Evolutionary conservation across 495 filamentous ascomycete species (phyloP).

Genomic region (Penicillium coprophilum): DNA sequence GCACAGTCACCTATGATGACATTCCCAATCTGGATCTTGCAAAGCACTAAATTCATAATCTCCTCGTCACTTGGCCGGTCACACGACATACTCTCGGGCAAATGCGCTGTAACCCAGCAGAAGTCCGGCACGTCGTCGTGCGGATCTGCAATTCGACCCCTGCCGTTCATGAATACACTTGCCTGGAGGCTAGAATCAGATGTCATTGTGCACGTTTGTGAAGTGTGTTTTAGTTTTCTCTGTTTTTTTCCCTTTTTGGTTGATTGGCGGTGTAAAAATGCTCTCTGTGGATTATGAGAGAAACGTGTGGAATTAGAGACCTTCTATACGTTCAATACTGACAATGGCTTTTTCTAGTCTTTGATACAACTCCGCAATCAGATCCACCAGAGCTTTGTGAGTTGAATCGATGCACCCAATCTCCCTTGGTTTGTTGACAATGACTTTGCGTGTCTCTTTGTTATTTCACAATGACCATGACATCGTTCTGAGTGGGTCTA

Average conservation of each 20-base stretch:
- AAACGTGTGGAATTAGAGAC: neutral
- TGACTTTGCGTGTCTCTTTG: neutral
- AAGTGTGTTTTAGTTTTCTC: neutral
- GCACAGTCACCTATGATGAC: neutral
- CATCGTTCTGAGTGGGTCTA: neutral
- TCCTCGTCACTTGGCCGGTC: neutral
- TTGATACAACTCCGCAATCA: neutral
- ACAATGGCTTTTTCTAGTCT: neutral
- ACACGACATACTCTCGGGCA: neutral
- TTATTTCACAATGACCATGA: neutral
- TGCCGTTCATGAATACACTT: neutral
- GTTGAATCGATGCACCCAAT: neutral
- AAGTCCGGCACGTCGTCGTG: neutral
- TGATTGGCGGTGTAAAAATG: neutral
- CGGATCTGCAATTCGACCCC: slow-evolving; percentile 3
- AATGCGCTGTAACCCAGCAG: slow-evolving; percentile 1
- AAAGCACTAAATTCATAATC: slow-evolving; percentile 1
- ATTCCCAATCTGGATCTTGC: neutral
- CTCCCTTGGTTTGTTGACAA: neutral
- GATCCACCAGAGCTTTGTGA: neutral
- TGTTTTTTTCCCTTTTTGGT: neutral
- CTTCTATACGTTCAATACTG: neutral
- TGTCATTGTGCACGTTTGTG: neutral
- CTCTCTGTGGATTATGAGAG: neutral
- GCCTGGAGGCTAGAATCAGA: neutral